These are phyloP conservation scores for Trichopus zeylanicus DNA, from an alignment of 116 monocot genomes.

Conservation along the genomic window DNA sequence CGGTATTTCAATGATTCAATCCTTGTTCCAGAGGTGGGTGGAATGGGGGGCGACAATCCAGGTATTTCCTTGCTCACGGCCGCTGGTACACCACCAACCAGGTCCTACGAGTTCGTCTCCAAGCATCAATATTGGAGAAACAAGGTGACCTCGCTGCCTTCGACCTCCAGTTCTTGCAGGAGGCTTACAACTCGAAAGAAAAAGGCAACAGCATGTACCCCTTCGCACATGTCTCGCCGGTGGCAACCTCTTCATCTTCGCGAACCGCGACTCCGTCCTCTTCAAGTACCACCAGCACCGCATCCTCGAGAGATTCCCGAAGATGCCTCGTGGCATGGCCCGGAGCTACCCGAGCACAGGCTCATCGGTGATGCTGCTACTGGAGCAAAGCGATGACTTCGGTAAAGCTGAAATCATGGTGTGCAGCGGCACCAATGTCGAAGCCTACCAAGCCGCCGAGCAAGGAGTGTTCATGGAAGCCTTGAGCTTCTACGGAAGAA, in stretches of 20 bases:
- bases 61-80: too few species aligned
- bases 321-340: conserved; percentile 22
- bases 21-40: too few species aligned
- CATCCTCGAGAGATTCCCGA: conserved; percentile 28
- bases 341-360: conserved; percentile 53
- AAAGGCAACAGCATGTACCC: conserved; percentile 14
- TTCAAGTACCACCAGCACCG: conserved; percentile 17
- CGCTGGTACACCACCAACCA: too few species aligned
- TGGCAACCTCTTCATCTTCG: conserved; percentile 29
- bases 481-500: conserved; percentile 24
- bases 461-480: too few species aligned
- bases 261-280: conserved; percentile 23
- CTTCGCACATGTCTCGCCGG: conserved; percentile 21
- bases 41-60: too few species aligned
- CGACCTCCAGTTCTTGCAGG: neutral
- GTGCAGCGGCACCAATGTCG: too few species aligned
- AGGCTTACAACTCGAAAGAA: neutral
- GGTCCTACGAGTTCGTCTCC: neutral
- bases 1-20: too few species aligned
- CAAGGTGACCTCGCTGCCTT: too few species aligned
- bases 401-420: conserved; percentile 20
- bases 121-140: neutral
- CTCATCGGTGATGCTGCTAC: too few species aligned
- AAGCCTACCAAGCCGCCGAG: too few species aligned
- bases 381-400: conserved; percentile 31